Percentiles rank a stretch among this genome's conserved stretches.
Evolutionary conservation across 352 stramenopile genomes (phyloP).

Genomic region (Saprolegnia diclina): DNA sequence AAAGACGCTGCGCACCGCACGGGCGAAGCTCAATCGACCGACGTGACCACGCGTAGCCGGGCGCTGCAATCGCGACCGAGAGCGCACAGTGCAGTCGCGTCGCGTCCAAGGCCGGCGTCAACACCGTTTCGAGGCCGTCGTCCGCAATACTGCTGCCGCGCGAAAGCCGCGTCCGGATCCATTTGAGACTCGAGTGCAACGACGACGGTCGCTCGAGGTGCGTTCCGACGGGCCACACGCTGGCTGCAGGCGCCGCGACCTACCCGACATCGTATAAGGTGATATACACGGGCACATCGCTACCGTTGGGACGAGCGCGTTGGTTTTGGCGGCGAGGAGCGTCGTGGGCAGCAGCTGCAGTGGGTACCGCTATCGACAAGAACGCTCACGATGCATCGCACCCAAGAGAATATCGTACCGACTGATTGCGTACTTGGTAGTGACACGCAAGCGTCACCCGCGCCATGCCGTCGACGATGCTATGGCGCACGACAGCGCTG

Average conservation of each 20-base stretch:
- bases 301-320: neutral
- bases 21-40: neutral
- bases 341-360: neutral
- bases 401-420: neutral
- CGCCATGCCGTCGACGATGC: too few relatives aligned
- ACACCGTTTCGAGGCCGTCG: neutral
- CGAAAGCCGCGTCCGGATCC: neutral
- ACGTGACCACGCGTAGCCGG: neutral
- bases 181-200: neutral
- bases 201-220: neutral
- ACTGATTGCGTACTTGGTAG: neutral
- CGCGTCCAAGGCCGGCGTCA: neutral
- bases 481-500: too few relatives aligned
- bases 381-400: too few relatives aligned
- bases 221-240: neutral
- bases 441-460: too few relatives aligned
- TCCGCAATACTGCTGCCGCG: neutral
- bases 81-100: neutral
- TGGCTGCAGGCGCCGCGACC: neutral
- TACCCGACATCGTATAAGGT: too few relatives aligned
- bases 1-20: neutral
- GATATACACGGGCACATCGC: too few relatives aligned
- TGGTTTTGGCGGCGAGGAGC: neutral
- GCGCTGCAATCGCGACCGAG: neutral
- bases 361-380: neutral